These are phyloP conservation scores for Pichia sp. DNA, from an alignment of 1,139 yeast genomes.

Conservation along the genomic window DNA sequence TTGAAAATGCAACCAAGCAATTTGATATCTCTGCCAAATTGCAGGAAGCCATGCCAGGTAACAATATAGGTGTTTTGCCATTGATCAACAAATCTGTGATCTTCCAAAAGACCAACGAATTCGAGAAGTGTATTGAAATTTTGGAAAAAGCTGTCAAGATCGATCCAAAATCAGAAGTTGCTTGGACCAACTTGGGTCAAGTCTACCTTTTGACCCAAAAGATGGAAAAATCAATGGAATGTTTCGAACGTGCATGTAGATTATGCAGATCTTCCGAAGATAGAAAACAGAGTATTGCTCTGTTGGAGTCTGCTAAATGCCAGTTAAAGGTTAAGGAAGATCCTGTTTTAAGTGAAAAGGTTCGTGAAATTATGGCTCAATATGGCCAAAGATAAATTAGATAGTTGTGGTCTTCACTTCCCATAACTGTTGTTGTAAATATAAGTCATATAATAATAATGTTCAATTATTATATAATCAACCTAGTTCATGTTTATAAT, in stretches of 20 bases:
- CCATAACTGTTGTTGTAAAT: neutral
- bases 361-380: constrained; percentile 37
- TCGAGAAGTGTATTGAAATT: constrained; percentile 61
- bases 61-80: constrained; percentile 81
- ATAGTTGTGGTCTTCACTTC: neutral
- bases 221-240: constrained; percentile 73
- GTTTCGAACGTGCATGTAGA: constrained; percentile 77
- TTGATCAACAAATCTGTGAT: constrained; percentile 84
- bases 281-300: constrained; percentile 85
- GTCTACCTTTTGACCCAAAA: constrained; percentile 78
- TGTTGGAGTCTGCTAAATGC: constrained; percentile 87
- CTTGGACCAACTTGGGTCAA: constrained; percentile 87
- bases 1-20: constrained; percentile 69
- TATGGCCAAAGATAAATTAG: constrained; percentile 6
- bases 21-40: constrained; percentile 83
- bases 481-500: constrained; percentile 4
- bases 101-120: constrained; percentile 54
- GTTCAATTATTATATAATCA: neutral
- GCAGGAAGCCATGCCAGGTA: constrained; percentile 61
- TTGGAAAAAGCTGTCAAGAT: constrained; percentile 73
- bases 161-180: constrained; percentile 87
- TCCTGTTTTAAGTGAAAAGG: constrained; percentile 48
- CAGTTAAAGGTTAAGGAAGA: constrained; percentile 69
- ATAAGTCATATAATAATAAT: neutral
- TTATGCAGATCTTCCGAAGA: constrained; percentile 83